Percentiles rank a stretch among this genome's conserved stretches.
phyloP scores from a whole-genome alignment of 2,329 filamentous ascomycete species.

The Metarhizium sp. region DNA sequence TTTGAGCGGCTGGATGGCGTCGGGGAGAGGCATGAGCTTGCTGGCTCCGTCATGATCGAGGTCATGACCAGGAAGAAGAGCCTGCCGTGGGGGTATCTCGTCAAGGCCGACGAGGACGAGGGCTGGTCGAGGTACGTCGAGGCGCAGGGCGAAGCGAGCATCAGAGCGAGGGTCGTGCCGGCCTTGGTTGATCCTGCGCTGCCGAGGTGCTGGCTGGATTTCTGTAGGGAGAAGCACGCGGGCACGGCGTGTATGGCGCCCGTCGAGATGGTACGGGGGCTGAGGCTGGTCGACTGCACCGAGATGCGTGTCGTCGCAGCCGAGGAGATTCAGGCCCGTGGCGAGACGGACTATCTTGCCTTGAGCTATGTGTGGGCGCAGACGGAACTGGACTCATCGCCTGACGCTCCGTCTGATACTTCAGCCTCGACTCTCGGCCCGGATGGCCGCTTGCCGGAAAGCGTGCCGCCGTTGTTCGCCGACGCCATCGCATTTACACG shows the following conservation, averaged over 20 bases:
- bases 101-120: constrained; percentile 18
- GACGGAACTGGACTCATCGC: constrained; percentile 10
- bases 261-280: constrained; percentile 14
- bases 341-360: constrained; percentile 20
- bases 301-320: constrained; percentile 19
- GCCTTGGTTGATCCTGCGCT: constrained; percentile 19
- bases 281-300: constrained; percentile 24
- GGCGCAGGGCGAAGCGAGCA: constrained; percentile 9
- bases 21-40: constrained; percentile 26
- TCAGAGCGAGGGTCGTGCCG: constrained; percentile 23
- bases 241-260: constrained; percentile 13
- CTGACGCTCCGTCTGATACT: background rate
- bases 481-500: constrained; percentile 24
- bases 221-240: constrained; percentile 21
- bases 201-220: constrained; percentile 24
- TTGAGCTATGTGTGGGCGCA: constrained; percentile 26
- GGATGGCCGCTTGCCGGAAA: constrained; percentile 13
- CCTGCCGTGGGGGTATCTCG: constrained; percentile 27
- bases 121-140: constrained; percentile 9
- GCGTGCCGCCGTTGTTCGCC: constrained; percentile 19
- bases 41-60: constrained; percentile 24
- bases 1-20: constrained; percentile 26
- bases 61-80: constrained; percentile 26
- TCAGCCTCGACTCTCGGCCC: background rate
- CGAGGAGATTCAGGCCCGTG: constrained; percentile 14